Evolutionary conservation across 257 asterid genomes (phyloP), one percentile per base, ranked within the genome.

Genomic region (Capsicum rhomboideum): DNA sequence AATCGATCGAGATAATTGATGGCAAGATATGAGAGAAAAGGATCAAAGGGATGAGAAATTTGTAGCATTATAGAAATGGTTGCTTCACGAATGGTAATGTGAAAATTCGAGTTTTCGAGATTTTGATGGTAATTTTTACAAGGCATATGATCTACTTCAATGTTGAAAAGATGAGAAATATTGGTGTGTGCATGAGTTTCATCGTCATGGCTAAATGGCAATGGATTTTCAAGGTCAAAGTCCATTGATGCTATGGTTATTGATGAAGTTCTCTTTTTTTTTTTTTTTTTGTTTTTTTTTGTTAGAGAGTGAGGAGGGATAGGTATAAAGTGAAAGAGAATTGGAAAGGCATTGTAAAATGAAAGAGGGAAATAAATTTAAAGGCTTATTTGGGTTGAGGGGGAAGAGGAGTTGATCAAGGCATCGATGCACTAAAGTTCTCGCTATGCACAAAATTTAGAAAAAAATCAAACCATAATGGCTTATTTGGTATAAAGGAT

Each of bases 1-100:
- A 92, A 91, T 40, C 98, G 97, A 83, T 94, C 97, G 84, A 90
- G 85, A 89, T 92, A 94, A 85, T 90, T 94, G 26, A 91, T 75
- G 37, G 96, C 93, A 67, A 92, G 98, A 56, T 89, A 94, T 0
- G 90, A 79, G 12, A 89, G 61, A 82, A 86, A 91, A 0, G 86
- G 90, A 63, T 88, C 96, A 78, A 86, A 86, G 8, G 83, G 61
- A 0, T 83, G 90, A 44, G 91, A 89, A 9, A 84, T 82, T 17
- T 72, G 29, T 46, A 81, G 21, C 83, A 94, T 90, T 1, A 85
- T 83, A 17, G 94, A 83, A 42, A 88, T 82, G 84, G 88, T 88
- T 86, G 87, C 78, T 8, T 79, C 78, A 54, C 94, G 94, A 75
- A 84, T 28, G n/a, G 77, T 58, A 85, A 84, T 49, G 46, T 26